Evolutionary conservation across 129 eudicot genomes (phyloP).

Genomic region (Cynara cardunculus): DNA sequence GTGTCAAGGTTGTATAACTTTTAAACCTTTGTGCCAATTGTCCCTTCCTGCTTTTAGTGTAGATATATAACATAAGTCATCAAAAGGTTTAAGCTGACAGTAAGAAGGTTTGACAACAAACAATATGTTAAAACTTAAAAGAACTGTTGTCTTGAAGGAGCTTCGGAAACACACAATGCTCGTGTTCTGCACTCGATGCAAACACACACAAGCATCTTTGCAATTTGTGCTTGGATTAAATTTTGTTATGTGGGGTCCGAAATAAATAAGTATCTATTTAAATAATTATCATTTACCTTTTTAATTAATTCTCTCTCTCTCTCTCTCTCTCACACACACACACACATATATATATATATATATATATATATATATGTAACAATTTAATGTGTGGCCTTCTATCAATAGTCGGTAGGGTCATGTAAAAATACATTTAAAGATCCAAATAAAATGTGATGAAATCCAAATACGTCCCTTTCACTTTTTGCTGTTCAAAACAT

Average conservation of each 20-base stretch:
- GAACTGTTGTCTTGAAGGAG: neutral
- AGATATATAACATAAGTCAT: too few relatives aligned
- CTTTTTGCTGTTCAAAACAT: neutral
- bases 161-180: neutral
- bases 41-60: too few relatives aligned
- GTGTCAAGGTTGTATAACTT: neutral
- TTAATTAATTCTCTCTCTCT: neutral
- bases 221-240: neutral
- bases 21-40: neutral
- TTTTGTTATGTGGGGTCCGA: neutral
- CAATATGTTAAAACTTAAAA: neutral
- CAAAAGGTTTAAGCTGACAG: neutral
- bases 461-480: neutral
- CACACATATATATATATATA: too few relatives aligned
- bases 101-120: neutral
- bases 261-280: neutral
- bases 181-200: neutral
- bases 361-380: neutral
- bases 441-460: neutral
- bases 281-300: neutral
- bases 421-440: neutral
- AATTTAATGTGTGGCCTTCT: neutral
- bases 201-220: neutral
- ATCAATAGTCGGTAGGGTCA: neutral
- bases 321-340: too few relatives aligned